Conservation (phyloP, 371 early-diverging fungal genomes). For the Coemansia sp. region DNA sequence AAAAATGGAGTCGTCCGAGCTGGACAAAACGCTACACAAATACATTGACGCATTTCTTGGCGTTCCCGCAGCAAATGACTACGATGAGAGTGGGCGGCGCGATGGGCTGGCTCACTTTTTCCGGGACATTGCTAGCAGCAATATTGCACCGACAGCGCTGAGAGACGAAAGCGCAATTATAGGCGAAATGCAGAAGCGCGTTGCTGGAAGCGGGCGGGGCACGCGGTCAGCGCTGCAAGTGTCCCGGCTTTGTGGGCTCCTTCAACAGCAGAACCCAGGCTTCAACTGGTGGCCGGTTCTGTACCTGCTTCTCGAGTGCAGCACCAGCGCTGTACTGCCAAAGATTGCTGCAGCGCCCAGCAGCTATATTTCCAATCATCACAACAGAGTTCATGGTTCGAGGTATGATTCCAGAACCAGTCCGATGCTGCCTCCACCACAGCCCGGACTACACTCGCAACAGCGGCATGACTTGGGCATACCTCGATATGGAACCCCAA, state of each 20-base stretch:
- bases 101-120: conserved; percentile 25
- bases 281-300: conserved; percentile 66
- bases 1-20: conserved; percentile 20
- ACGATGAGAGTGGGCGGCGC: conserved; percentile 21
- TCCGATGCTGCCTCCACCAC: conserved; percentile 2
- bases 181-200: conserved; percentile 66
- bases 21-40: conserved; percentile 30
- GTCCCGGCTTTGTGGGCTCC: conserved; percentile 62
- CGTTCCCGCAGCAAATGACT: conserved; percentile 2
- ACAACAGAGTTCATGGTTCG: conserved; percentile 1
- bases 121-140: conserved; percentile 54
- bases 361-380: conserved; percentile 22
- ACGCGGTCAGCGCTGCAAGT: conserved; percentile 63
- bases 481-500: neutral
- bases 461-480: conserved; percentile 3
- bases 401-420: neutral
- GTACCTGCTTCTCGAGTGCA: conserved; percentile 60
- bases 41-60: conserved; percentile 45
- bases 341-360: conserved; percentile 47
- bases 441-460: conserved; percentile 11
- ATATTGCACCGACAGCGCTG: conserved; percentile 58
- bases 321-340: conserved; percentile 22
- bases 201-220: conserved; percentile 55
- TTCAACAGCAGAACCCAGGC: conserved; percentile 58
- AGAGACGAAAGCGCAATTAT: conserved; percentile 64